Conservation (phyloP, 2,329 filamentous ascomycete species). For the Ophiostoma triangulosporum region DNA sequence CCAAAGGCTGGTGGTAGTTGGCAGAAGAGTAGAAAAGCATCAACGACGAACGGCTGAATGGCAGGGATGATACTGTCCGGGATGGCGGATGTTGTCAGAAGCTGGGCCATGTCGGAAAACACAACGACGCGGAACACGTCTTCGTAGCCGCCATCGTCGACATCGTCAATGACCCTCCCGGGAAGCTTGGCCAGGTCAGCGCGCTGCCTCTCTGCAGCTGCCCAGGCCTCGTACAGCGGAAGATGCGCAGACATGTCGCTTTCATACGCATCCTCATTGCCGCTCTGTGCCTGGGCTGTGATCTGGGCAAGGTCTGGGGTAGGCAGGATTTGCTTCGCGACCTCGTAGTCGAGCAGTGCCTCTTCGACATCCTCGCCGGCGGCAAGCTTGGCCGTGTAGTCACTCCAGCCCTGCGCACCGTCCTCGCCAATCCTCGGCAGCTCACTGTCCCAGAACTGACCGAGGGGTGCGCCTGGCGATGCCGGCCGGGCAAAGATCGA, state of each 20-base stretch:
- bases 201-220: slow-evolving; percentile 37
- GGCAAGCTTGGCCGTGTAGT: slow-evolving; percentile 25
- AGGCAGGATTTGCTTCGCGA: slow-evolving; percentile 4
- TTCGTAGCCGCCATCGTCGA: slow-evolving; percentile 58
- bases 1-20: slow-evolving; percentile 40
- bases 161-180: slow-evolving; percentile 61
- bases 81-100: slow-evolving; percentile 36
- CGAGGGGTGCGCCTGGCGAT: neutral
- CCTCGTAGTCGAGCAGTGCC: neutral
- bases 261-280: neutral
- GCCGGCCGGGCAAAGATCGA: slow-evolving; percentile 48
- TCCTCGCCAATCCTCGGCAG: slow-evolving; percentile 63
- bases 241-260: slow-evolving; percentile 9
- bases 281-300: slow-evolving; percentile 9
- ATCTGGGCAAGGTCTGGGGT: slow-evolving; percentile 2
- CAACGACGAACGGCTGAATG: slow-evolving; percentile 38
- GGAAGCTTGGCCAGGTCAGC: slow-evolving; percentile 42
- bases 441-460: slow-evolving; percentile 79
- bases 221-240: slow-evolving; percentile 35
- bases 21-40: slow-evolving; percentile 59
- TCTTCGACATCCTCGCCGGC: slow-evolving; percentile 15
- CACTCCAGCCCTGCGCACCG: slow-evolving; percentile 55
- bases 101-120: slow-evolving; percentile 57
- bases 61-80: slow-evolving; percentile 23
- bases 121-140: slow-evolving; percentile 76